Evolutionary conservation across 192 early-diverging fungal genomes (phyloP), one percentile per base, ranked within the genome.

Genomic region (Backusella sp.): DNA sequence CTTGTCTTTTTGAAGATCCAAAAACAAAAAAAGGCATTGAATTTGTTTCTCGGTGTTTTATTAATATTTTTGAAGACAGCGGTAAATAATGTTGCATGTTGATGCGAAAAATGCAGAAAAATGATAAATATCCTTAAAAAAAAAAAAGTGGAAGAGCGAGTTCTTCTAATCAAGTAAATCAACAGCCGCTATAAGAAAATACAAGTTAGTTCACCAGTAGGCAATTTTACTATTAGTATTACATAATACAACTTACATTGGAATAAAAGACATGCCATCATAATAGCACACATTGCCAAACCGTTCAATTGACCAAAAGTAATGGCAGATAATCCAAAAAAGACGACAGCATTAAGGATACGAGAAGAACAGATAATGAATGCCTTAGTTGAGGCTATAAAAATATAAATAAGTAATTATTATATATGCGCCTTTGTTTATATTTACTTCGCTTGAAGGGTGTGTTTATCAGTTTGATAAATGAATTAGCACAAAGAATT

Each of bases 391-490:
- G 32, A 42, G 7, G 75, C 75, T 59, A 15, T 37, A 66, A 37
- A 39, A 28, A 36, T 11, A 39, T 34, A 73, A n/a, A 34, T 28
- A 12, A 62, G 12, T 26, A 62, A 62, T 39, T 3, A 11, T 39
- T 39, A 3, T 39, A 7, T 26, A 62, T 62, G 11, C 21, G 26
- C 21, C 46, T 32, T 5, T 28, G 17, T 12, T 21, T 73, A 59
- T 44, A 59, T 21, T 59, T 59, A 46, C 34, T 21, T 53, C 56
- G 35, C 11, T 36, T 68, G 17, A 81, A 19, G 14, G 75, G 75
- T 6, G 80, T 82, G 34, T 82, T 77, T 15, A 82, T 37, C n/a
- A 78, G 37, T 28, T 82, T 82, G 41, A 82, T 82, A 15, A 78
- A 49, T 6, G 80, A 77, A 70, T 82, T 82, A 19, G 78, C 9